Percentiles rank a stretch among this genome's conserved stretches.
Conservation (phyloP, 768 basidiomycete genomes). For the Lactarius hengduanensis region DNA sequence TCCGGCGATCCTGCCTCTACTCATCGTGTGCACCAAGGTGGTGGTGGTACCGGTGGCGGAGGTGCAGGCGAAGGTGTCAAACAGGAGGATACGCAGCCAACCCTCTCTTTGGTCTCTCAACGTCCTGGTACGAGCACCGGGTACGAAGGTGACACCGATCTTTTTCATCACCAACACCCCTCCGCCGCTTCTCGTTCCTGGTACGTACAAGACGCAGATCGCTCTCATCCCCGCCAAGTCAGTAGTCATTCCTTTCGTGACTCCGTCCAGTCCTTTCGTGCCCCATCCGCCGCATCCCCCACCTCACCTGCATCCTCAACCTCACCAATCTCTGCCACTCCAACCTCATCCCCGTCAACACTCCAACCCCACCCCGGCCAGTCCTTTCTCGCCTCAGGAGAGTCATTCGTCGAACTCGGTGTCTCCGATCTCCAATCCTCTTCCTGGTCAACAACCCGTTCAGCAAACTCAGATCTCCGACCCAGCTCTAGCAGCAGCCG, state of each 20-base stretch:
- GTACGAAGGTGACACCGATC: conserved; percentile 52
- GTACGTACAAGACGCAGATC: conserved; percentile 45
- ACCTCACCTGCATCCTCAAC: conserved; percentile 39
- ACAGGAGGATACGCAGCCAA: conserved; percentile 41
- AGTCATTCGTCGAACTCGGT: conserved; percentile 45
- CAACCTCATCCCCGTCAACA: conserved; percentile 33
- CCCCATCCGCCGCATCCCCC: conserved; percentile 46
- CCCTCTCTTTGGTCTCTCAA: conserved; percentile 39
- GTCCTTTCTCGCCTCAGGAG: conserved; percentile 66
- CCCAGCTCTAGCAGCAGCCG: conserved; percentile 51
- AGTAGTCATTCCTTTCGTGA: conserved; percentile 73
- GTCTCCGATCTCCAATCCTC: conserved; percentile 38
- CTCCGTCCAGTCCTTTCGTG: conserved; percentile 80
- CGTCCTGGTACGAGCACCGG: conserved; percentile 75
- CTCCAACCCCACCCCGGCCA: conserved; percentile 42
- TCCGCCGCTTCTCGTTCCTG: conserved; percentile 33
- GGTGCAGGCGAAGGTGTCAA: conserved; percentile 35
- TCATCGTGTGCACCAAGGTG: conserved; percentile 21
- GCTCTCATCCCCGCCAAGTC: conserved; percentile 39
- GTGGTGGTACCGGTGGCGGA: neutral
- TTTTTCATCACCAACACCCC: conserved; percentile 36
- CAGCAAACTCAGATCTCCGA: conserved; percentile 39
- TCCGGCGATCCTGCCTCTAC: conserved; percentile 25
- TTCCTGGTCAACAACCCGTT: conserved; percentile 25
- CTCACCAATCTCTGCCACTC: conserved; percentile 28